Base-by-base conservation (phyloP, 2,329 filamentous ascomycete species). In the Orbilia quercus region DNA sequence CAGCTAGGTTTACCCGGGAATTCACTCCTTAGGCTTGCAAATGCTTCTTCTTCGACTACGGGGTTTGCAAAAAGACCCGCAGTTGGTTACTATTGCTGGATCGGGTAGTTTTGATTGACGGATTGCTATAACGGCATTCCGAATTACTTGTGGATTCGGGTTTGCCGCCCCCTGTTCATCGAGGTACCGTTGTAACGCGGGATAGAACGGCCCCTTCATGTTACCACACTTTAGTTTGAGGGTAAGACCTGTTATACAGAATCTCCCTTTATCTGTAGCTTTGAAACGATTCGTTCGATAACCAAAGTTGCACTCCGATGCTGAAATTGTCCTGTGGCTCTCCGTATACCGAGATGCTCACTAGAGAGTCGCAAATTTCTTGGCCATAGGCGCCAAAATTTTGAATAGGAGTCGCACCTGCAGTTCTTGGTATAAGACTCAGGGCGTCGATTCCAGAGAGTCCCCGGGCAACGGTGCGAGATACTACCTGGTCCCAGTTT, bases 51-150 rank as follows among this genome's bases (percentile, higher is more conserved):
- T 6, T 28, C 12, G 28, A 58, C 34, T n/a, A 59, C 12, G 12
- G 63, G 63, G n/a, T 67, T 67, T 3, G 53, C 44, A 25, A 67
- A 67, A 42, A 67, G 63, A 67, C n/a, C 63, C 63, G 18, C 63
- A 67, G 36, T 67, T 67, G 7, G 63, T 20, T 20, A 59, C 47
- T 53, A 42, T 20, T 7, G 36, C 18, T 42, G 54, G 53, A 38
- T 67, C 54, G 7, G 63, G 63, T 20, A 67, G 31, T 53, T 67
- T 67, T 40, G 44, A 20, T 18, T 53, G 53, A 9, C 63, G 53
- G 20, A 57, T 65, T 5, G 60, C 50, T 3, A 65, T 65, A 38
- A 65, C 60, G 40, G 60, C 38, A 23, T 55, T 18, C 28, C 60
- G 53, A 31, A 65, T 16, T 18, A 7, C 7, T 18, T 57, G 60